These are phyloP conservation scores for Singerocomus rubriflavus DNA, from an alignment of 1,284 basidiomycete species.

Conservation along the genomic window DNA sequence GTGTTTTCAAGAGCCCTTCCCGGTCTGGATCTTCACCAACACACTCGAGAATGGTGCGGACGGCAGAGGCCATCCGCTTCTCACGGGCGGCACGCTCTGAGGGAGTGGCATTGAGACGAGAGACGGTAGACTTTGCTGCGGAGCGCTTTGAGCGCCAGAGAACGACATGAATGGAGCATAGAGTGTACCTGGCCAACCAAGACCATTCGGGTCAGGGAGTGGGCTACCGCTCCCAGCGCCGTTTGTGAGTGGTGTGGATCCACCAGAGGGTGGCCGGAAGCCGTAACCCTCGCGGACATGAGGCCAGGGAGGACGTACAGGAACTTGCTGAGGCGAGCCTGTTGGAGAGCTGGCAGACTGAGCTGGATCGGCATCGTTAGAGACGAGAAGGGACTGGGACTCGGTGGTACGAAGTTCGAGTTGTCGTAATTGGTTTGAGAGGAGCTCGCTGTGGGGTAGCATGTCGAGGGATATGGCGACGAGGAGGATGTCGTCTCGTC, in stretches of 20 bases:
- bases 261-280: slow-evolving; percentile 67
- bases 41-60: slow-evolving; percentile 92
- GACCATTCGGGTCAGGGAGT: slow-evolving; percentile 81
- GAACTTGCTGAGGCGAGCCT: slow-evolving; percentile 15
- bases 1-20: slow-evolving; percentile 88
- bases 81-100: slow-evolving; percentile 72
- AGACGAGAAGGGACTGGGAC: slow-evolving; percentile 1
- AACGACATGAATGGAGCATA: slow-evolving; percentile 2
- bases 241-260: slow-evolving; percentile 56
- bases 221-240: slow-evolving; percentile 35
- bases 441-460: slow-evolving; percentile 22
- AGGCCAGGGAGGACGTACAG: slow-evolving; percentile 25
- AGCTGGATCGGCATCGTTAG: slow-evolving; percentile 8
- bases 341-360: not conserved
- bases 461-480: slow-evolving; percentile 6
- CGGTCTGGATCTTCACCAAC: slow-evolving; percentile 98
- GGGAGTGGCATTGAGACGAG: slow-evolving; percentile 76
- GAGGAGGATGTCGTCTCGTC: no score
- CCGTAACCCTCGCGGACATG: slow-evolving; percentile 73
- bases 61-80: slow-evolving; percentile 77
- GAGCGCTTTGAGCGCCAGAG: slow-evolving; percentile 11
- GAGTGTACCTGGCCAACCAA: slow-evolving; percentile 88
- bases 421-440: slow-evolving; percentile 26
- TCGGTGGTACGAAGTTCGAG: slow-evolving; percentile 12
- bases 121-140: slow-evolving; percentile 86